phyloP scores from a whole-genome alignment of 495 filamentous ascomycete genomes.

The Xylaria sp. region DNA sequence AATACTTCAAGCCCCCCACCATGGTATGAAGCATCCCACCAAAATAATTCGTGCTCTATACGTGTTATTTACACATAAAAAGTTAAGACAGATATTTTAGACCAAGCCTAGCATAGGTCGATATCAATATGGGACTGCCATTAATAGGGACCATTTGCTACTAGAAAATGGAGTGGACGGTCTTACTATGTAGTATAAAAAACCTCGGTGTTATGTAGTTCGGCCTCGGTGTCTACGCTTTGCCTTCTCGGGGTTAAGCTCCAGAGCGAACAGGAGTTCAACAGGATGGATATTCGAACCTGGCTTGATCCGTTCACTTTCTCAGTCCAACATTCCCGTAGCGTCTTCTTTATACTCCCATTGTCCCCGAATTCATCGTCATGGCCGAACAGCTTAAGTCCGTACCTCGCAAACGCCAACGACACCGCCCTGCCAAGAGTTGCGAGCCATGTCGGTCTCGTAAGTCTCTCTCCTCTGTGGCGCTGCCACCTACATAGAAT shows the following conservation, averaged over 20 bases:
- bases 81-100: neutral
- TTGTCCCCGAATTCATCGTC: conserved; percentile 5
- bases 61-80: neutral
- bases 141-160: neutral
- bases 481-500: neutral
- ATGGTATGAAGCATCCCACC: neutral
- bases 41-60: neutral
- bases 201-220: conserved; percentile 6
- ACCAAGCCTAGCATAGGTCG: no score
- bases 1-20: neutral
- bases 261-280: neutral
- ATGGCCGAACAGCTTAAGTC: conserved; percentile 22
- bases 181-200: neutral
- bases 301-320: neutral
- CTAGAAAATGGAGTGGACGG: neutral
- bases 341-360: neutral
- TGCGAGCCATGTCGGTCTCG: conserved; percentile 24
- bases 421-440: conserved; percentile 21
- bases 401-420: conserved; percentile 17
- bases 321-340: neutral
- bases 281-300: neutral
- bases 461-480: neutral
- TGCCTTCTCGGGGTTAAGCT: conserved; percentile 19
- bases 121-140: no score
- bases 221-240: conserved; percentile 14